Evolutionary conservation across 164 flowering plant genomes (phyloP).

Genomic region (Kingdonia uniflora): DNA sequence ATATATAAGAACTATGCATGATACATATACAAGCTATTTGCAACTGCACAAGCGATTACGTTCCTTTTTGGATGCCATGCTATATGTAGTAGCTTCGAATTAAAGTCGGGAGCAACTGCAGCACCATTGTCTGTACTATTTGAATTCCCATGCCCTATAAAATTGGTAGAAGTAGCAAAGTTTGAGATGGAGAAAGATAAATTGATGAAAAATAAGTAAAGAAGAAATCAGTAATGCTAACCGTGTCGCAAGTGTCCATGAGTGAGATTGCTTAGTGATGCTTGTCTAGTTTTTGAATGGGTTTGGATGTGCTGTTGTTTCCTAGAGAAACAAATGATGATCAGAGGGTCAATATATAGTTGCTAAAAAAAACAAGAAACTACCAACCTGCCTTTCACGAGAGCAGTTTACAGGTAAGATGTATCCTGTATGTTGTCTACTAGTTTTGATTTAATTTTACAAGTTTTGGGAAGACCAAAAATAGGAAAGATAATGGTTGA

Average conservation of each 20-base stretch:
- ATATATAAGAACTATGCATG: conserved; percentile 24
- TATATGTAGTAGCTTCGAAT: conserved; percentile 53
- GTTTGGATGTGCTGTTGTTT: conserved; percentile 23
- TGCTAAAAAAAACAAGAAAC: too few relatives aligned
- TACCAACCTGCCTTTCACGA: too few relatives aligned
- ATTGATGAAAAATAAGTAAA: background rate
- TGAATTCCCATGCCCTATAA: conserved; percentile 36
- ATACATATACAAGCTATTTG: conserved; percentile 52
- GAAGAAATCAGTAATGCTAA: conserved; percentile 11
- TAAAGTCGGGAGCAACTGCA: conserved; percentile 28
- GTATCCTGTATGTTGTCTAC: too few relatives aligned
- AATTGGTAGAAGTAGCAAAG: background rate
- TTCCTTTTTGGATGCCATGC: conserved; percentile 70
- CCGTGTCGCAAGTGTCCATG: conserved; percentile 50
- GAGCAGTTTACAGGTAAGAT: too few relatives aligned
- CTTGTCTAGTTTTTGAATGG: conserved; percentile 36
- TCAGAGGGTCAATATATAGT: too few relatives aligned
- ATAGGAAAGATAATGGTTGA: too few relatives aligned
- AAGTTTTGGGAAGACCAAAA: too few relatives aligned
- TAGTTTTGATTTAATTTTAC: too few relatives aligned
- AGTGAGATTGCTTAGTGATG: conserved; percentile 55
- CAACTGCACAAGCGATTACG: conserved; percentile 62
- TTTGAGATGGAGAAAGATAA: background rate
- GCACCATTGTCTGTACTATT: conserved; percentile 13
- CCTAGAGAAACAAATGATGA: conserved; percentile 15